phyloP scores from a whole-genome alignment of 306 rosid genomes.

The Acacia crassicarpa region DNA sequence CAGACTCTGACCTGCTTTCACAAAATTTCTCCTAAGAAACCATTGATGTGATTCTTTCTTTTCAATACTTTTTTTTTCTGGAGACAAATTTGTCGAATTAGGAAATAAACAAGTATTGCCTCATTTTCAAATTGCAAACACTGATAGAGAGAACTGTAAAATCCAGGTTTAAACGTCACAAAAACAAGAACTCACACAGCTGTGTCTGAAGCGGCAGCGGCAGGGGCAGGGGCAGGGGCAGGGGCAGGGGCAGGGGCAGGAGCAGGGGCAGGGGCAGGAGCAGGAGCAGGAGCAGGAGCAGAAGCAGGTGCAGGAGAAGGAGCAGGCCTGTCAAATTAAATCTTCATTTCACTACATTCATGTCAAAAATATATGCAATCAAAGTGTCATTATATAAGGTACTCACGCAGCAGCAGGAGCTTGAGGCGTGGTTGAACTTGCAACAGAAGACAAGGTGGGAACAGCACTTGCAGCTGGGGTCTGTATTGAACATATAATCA shows the following conservation, averaged over 20 bases:
- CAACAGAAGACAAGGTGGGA: conserved; percentile 36
- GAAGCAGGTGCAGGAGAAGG: conserved; percentile 28
- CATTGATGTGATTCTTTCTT: neutral
- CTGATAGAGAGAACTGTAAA: neutral
- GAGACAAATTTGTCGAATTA: neutral
- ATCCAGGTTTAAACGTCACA: neutral
- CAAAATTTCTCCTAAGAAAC: neutral
- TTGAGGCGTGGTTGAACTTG: conserved; percentile 37
- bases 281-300: conserved; percentile 16
- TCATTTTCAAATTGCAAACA: neutral
- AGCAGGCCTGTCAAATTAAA: conserved; percentile 44
- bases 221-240: conserved; percentile 8
- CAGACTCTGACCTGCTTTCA: conserved; percentile 52
- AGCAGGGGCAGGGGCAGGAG: conserved; percentile 28
- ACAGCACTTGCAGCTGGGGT: conserved; percentile 45
- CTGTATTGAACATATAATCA: conserved; percentile 20
- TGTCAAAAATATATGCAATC: neutral
- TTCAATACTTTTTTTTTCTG: neutral
- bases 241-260: conserved; percentile 21
- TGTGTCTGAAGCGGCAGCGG: conserved; percentile 31
- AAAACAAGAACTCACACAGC: conserved; percentile 37
- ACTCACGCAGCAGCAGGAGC: conserved; percentile 53
- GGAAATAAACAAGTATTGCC: neutral
- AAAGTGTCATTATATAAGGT: neutral
- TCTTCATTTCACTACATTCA: neutral